Base-by-base conservation (phyloP, 2,329 filamentous ascomycete genomes). In the Hymenoscyphus linearis region DNA sequence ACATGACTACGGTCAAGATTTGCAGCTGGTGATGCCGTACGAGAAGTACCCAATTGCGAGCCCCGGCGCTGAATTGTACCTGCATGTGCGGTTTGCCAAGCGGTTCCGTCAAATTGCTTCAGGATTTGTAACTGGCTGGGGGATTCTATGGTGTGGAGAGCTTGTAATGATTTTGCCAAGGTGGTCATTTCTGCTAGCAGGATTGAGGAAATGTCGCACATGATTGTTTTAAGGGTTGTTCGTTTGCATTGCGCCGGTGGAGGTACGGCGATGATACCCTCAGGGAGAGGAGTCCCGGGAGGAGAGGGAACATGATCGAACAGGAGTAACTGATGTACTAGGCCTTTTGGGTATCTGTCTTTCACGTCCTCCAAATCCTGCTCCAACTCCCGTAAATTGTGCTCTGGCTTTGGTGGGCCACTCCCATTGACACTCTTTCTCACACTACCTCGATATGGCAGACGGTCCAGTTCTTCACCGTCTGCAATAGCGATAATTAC, bases 401-500 rank as follows among this genome's bases (percentile, higher is more conserved):
- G 80, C 69, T 86, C 83, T 26, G 78, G 75, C 52, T 79, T 75
- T 7, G 66, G 62, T 26, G 77, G 76, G 10, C 78, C 79, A 62
- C 76, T 75, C 52, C 79, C 81, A 58, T 80, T 82, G 10, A 76
- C 73, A 13, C 83, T 85, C 57, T 79, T 77, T 50, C 82, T 77
- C 68, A 81, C 83, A 74, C 77, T 82, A 70, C 81, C 85, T 74
- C 77, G 81, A 65, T 85, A 83, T 52, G 77, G 75, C 4, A 76
- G 73, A 63, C 80, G 79, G 62, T 80, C 76, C 27, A 90, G 80
- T 74, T 96, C 91, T 47, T 78, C 76, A 55, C 90, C 91, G 75
- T 98, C 93, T 16, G 91, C 90, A 62, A 98, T 80, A 2, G 91
- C 93, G 64, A 99, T 83, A 27, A 98, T 81, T 57, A 89, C 85